A percentile compares a stretch with the other conserved stretches of the same genome.
These are phyloP conservation scores for Selaginella moellendorffii DNA, from an alignment of 75 land plant species.

Conservation along the genomic window DNA sequence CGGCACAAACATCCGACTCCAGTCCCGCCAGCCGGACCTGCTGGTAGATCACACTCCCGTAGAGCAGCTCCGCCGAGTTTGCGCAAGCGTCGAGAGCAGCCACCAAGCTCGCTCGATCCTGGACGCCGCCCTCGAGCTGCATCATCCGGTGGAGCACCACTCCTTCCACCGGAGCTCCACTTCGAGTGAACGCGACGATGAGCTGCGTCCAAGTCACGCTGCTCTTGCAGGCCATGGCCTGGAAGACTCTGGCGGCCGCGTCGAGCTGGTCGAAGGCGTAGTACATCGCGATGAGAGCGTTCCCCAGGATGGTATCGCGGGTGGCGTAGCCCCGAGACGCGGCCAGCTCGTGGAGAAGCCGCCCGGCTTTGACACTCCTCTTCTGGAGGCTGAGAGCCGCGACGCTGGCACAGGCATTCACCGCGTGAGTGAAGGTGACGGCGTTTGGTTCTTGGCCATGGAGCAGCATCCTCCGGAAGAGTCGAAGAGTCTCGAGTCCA, in stretches of 20 bases:
- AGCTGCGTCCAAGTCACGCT: not conserved
- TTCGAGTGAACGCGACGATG: not conserved
- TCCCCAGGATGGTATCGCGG: not conserved
- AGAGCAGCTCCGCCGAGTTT: not conserved
- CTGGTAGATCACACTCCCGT: not conserved
- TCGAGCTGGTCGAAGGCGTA: not conserved
- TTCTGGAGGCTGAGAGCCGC: too few species aligned
- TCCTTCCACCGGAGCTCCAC: not conserved
- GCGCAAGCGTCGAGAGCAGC: not conserved
- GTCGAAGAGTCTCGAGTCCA: not conserved
- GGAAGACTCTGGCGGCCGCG: not conserved
- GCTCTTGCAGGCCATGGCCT: not conserved
- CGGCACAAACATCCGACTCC: not conserved
- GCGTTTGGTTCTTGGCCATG: not conserved
- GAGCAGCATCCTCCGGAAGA: not conserved
- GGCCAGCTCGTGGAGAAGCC: not conserved
- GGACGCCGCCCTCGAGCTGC: not conserved
- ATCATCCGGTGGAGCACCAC: not conserved
- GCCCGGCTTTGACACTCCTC: not conserved
- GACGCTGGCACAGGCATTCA: not conserved
- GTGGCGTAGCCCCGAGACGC: not conserved
- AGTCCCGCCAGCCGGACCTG: not conserved
- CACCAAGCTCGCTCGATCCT: not conserved
- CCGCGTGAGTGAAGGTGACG: not conserved
- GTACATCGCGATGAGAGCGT: not conserved